A percentile compares a stretch with the other conserved stretches of the same genome.
phyloP scores from a whole-genome alignment of 225 moss, liverwort and hornwort species.

The Polytrichum commune region DNA sequence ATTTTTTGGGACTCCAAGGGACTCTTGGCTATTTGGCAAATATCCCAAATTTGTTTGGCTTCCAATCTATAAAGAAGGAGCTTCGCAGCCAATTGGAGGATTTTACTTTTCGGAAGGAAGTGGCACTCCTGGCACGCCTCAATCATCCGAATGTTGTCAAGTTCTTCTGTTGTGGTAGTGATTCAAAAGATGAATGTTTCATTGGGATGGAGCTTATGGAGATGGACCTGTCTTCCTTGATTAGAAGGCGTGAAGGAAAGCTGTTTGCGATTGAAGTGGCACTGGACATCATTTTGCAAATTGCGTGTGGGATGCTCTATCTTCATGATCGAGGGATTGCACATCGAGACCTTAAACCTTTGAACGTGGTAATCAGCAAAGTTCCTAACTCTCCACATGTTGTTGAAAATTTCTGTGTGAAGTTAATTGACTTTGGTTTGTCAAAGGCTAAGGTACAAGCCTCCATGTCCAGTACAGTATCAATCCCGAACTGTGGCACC shows the following conservation, averaged over 20 bases:
- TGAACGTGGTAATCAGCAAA: neutral
- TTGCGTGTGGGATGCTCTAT: neutral
- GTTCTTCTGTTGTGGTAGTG: slow-evolving; percentile 8
- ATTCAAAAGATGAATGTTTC: neutral
- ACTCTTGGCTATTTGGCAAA: too few relatives aligned
- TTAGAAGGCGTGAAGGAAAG: neutral
- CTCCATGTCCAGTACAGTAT: too few relatives aligned
- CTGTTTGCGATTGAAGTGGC: neutral
- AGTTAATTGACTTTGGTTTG: slow-evolving; percentile 4
- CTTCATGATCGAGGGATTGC: neutral
- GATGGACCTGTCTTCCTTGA: neutral
- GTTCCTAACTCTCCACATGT: neutral
- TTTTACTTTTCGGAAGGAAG: neutral
- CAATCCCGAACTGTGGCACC: too few relatives aligned
- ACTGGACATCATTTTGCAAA: slow-evolving; percentile 3
- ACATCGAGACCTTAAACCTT: slow-evolving; percentile 5
- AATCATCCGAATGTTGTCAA: slow-evolving; percentile 4
- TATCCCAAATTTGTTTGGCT: neutral
- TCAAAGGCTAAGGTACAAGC: too few relatives aligned
- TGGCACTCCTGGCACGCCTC: neutral
- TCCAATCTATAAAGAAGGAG: slow-evolving; percentile 5
- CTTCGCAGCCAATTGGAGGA: neutral
- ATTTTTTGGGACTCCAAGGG: too few relatives aligned
- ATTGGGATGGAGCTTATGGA: slow-evolving; percentile 9
- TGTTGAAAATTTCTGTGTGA: neutral